Percentiles rank a stretch among this genome's conserved stretches.
Conservation (phyloP, 164 flowering plant species). For the Nymphaea thermarum region DNA sequence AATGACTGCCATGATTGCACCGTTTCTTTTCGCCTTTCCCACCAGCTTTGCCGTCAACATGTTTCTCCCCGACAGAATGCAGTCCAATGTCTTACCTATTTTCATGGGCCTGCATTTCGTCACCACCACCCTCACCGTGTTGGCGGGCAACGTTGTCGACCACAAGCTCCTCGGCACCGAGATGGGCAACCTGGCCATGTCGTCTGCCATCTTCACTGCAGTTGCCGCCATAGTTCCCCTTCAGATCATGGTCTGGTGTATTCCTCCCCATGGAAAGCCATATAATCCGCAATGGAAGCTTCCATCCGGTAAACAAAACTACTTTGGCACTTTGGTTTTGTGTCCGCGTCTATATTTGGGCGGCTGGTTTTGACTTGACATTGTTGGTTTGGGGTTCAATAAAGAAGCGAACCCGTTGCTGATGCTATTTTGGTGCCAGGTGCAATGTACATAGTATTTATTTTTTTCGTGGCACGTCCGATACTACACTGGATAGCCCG, state of each 20-base stretch:
- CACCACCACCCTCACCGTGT: slow-evolving; percentile 21
- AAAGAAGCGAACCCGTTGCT: neutral
- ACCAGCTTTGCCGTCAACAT: neutral
- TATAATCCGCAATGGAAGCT: neutral
- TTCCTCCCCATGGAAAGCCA: slow-evolving; percentile 8
- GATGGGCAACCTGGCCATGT: slow-evolving; percentile 23
- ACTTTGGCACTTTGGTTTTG: neutral
- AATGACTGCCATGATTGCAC: neutral
- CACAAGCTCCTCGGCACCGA: slow-evolving; percentile 28
- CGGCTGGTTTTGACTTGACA: no score
- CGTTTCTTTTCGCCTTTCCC: slow-evolving; percentile 1
- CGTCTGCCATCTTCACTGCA: slow-evolving; percentile 16
- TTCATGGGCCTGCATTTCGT: slow-evolving; percentile 5
- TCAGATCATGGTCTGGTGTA: neutral
- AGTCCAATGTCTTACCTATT: neutral
- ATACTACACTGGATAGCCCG: slow-evolving; percentile 27
- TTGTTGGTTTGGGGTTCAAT: no score
- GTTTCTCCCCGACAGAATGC: neutral
- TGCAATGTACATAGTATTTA: neutral
- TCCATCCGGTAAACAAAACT: neutral
- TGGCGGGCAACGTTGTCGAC: slow-evolving; percentile 21
- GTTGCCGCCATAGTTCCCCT: neutral
- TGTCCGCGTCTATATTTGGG: no score
- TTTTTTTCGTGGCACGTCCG: slow-evolving; percentile 10
- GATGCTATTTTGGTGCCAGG: neutral